Conservation (phyloP, 2,329 filamentous ascomycete genomes). For the Calonectria pauciramosa region DNA sequence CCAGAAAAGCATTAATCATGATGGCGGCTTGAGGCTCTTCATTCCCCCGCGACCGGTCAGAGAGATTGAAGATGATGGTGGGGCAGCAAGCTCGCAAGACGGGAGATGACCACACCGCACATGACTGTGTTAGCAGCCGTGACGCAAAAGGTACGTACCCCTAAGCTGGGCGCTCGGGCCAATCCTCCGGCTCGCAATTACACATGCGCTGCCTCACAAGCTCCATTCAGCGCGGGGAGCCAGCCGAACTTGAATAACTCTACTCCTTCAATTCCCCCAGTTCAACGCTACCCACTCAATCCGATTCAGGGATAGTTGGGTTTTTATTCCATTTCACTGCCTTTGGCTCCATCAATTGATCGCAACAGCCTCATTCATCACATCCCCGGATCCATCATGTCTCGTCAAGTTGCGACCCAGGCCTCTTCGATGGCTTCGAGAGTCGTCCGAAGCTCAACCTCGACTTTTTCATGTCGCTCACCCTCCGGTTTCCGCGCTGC, state of each 20-base stretch:
- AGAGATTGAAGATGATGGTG: conserved; percentile 36
- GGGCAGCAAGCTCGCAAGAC: conserved; percentile 30
- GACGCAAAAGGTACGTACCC: conserved; percentile 37
- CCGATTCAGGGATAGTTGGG: not conserved
- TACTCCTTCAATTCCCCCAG: not conserved
- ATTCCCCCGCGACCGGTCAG: conserved; percentile 27
- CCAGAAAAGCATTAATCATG: conserved; percentile 99
- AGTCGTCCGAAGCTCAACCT: conserved; percentile 46
- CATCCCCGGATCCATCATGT: conserved; percentile 42
- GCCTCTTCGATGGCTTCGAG: conserved; percentile 55
- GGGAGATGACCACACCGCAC: conserved; percentile 30
- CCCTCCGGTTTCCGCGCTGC: conserved; percentile 38
- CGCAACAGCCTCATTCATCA: not conserved
- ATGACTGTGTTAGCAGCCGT: conserved; percentile 21
- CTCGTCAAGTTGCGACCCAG: conserved; percentile 51
- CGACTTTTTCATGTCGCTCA: conserved; percentile 39
- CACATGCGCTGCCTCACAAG: conserved; percentile 1
- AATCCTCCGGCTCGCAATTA: conserved; percentile 17
- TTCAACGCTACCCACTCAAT: not conserved
- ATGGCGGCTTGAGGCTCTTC: conserved; percentile 42
- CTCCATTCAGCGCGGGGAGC: conserved; percentile 23
- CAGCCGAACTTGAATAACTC: conserved; percentile 21
- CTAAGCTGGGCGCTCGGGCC: conserved; percentile 1
- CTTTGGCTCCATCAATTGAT: not conserved
- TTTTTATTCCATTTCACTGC: too few relatives aligned